phyloP scores from a whole-genome alignment of 495 filamentous ascomycete genomes.

The Schizothecium vesticola region DNA sequence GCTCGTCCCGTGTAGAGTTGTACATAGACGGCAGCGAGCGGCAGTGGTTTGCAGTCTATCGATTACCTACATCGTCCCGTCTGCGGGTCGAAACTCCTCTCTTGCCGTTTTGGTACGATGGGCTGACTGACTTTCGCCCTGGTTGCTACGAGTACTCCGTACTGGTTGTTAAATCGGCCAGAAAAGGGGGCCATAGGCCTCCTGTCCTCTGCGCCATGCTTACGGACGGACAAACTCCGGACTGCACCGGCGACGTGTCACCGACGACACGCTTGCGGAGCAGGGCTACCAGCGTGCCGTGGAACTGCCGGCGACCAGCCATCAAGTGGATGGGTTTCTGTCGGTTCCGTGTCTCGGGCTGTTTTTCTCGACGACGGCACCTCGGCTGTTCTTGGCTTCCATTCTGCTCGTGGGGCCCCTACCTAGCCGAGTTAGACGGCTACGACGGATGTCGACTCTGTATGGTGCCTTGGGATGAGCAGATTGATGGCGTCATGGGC shows the following conservation, averaged over 20 bases:
- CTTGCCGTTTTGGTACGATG: neutral
- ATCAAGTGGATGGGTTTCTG: neutral
- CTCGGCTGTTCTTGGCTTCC: neutral
- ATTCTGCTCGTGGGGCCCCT: neutral
- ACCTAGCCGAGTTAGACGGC: neutral
- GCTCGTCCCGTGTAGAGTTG: neutral
- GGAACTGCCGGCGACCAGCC: neutral
- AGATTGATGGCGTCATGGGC: neutral
- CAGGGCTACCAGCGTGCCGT: neutral
- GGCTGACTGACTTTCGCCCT: neutral
- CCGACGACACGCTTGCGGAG: neutral
- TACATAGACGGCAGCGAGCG: neutral
- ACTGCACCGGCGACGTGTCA: neutral
- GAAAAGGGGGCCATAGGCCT: neutral
- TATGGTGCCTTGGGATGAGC: no score
- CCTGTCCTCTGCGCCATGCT: no score
- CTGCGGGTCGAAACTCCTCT: neutral
- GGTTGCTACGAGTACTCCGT: neutral
- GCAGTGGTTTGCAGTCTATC: neutral
- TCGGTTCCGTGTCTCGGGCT: neutral
- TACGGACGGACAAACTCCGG: neutral
- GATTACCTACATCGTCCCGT: neutral
- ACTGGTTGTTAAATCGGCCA: neutral
- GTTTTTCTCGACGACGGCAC: neutral
- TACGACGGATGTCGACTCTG: neutral